Percentiles rank a stretch among this genome's conserved stretches.
These are phyloP conservation scores for Saraca asoca DNA, from an alignment of 331 rosid genomes.

Conservation along the genomic window DNA sequence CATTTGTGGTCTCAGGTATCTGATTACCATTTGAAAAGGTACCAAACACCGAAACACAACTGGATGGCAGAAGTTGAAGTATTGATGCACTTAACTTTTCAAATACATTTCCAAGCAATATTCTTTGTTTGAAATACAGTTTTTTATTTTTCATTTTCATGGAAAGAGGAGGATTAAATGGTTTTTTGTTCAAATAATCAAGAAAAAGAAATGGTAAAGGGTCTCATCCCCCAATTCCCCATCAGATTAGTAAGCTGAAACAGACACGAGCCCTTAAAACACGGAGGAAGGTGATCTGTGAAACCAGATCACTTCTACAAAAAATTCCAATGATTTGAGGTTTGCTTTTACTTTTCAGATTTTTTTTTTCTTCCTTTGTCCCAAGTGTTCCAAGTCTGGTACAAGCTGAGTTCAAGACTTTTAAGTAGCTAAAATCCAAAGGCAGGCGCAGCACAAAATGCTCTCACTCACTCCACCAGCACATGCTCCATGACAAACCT, in stretches of 20 bases:
- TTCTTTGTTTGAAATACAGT: too few relatives aligned
- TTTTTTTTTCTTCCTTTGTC: too few relatives aligned
- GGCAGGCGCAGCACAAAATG: constrained; percentile 21
- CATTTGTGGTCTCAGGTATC: background rate
- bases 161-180: too few relatives aligned
- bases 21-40: too few relatives aligned
- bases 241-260: background rate
- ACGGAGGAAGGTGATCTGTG: background rate
- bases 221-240: too few relatives aligned
- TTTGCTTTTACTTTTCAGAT: background rate
- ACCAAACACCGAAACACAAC: too few relatives aligned
- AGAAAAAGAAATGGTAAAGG: too few relatives aligned
- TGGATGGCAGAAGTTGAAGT: too few relatives aligned
- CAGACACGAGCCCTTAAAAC: background rate
- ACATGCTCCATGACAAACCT: constrained; percentile 46
- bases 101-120: too few relatives aligned
- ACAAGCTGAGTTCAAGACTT: constrained; percentile 3
- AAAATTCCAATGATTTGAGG: background rate
- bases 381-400: background rate
- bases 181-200: too few relatives aligned
- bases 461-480: constrained; percentile 31
- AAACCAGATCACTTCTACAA: constrained; percentile 12
- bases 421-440: constrained; percentile 10
- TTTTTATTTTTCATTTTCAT: too few relatives aligned
- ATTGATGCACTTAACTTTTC: too few relatives aligned